A percentile compares a stretch with the other conserved stretches of the same genome.
Evolutionary conservation across 192 early-diverging fungal species (phyloP).

Genomic region (Backusella circina): DNA sequence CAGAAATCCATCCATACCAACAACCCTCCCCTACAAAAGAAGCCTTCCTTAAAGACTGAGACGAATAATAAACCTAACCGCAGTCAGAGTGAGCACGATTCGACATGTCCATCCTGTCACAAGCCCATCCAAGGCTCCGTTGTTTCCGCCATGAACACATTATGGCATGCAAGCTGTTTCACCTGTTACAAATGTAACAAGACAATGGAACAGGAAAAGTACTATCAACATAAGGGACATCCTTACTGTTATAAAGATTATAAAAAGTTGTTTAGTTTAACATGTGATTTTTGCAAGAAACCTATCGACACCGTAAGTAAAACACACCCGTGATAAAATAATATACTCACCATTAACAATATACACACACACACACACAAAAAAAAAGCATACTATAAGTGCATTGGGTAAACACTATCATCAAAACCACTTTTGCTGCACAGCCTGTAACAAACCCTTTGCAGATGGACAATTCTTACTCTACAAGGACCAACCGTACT

Average conservation of each 20-base stretch:
- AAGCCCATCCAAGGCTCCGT: slow-evolving; percentile 47
- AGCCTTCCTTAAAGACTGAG: not conserved
- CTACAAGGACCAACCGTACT: slow-evolving; percentile 52
- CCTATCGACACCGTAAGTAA: slow-evolving; percentile 49
- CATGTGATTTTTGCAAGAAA: slow-evolving; percentile 51
- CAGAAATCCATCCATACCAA: not conserved
- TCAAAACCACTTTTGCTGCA: slow-evolving; percentile 54
- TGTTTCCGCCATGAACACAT: slow-evolving; percentile 43
- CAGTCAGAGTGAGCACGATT: not conserved
- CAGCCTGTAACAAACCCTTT: slow-evolving; percentile 51
- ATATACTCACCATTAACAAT: too few relatives aligned
- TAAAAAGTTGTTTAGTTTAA: slow-evolving; percentile 47
- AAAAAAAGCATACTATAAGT: slow-evolving; percentile 30
- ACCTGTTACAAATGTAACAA: slow-evolving; percentile 41
- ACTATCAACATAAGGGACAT: slow-evolving; percentile 49
- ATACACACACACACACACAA: too few relatives aligned
- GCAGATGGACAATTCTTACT: slow-evolving; percentile 51
- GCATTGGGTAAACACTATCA: slow-evolving; percentile 58
- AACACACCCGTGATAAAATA: too few relatives aligned
- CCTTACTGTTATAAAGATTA: slow-evolving; percentile 55
- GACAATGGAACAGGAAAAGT: slow-evolving; percentile 47
- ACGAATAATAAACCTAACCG: not conserved
- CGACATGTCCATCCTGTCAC: slow-evolving; percentile 41
- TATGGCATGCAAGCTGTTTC: slow-evolving; percentile 56
- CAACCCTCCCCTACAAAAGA: not conserved